Evolutionary conservation across 768 basidiomycete genomes (phyloP).

Genomic region (Mycena amicta): DNA sequence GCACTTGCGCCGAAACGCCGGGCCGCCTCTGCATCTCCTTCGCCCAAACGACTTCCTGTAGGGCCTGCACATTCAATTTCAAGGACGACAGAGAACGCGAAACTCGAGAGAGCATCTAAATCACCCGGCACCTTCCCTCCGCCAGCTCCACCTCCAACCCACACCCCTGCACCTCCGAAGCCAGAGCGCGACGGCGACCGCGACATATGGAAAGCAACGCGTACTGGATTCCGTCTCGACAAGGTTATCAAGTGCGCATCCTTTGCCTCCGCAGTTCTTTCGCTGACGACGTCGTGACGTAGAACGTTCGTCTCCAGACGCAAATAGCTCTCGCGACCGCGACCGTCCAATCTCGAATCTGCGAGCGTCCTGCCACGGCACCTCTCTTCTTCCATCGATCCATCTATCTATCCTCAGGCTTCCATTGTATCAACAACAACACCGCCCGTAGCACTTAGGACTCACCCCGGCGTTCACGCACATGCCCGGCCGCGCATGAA

Average conservation of each 20-base stretch:
- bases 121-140: neutral
- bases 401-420: too few relatives aligned
- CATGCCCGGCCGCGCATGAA: too few relatives aligned
- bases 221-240: conserved; percentile 6
- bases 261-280: neutral
- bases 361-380: too few relatives aligned
- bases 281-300: neutral
- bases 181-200: neutral
- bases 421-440: too few relatives aligned
- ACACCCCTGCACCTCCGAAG: neutral
- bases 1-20: conserved; percentile 7
- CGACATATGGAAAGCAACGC: neutral
- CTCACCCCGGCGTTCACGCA: too few relatives aligned
- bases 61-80: too few relatives aligned
- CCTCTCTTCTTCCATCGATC: too few relatives aligned
- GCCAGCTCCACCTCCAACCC: neutral
- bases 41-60: too few relatives aligned
- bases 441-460: too few relatives aligned
- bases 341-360: too few relatives aligned
- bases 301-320: conserved; percentile 11
- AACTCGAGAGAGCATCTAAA: neutral
- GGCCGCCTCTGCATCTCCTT: neutral
- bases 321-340: too few relatives aligned
- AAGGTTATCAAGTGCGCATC: conserved; percentile 12
- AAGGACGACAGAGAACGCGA: neutral